These are phyloP conservation scores for Glutinoglossum americanum DNA, from an alignment of 495 filamentous ascomycete species.

Conservation along the genomic window DNA sequence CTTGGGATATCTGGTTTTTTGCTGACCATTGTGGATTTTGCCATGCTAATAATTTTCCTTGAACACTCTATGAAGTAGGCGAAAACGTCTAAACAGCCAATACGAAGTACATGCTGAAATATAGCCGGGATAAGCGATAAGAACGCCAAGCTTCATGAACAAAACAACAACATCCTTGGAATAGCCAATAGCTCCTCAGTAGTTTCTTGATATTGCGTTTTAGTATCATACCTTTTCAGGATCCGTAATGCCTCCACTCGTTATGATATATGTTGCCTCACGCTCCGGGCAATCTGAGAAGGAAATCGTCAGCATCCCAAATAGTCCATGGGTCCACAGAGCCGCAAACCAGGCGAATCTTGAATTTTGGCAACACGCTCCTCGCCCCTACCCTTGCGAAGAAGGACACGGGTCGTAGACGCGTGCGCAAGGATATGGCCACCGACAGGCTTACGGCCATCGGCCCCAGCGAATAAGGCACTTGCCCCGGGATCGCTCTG, in stretches of 20 bases:
- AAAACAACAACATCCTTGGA: too few species aligned
- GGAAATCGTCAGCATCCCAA: not conserved
- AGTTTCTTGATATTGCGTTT: not conserved
- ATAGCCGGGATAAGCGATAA: not conserved
- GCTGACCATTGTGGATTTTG: not conserved
- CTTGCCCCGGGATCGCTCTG: conserved; percentile 64
- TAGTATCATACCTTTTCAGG: conserved; percentile 31
- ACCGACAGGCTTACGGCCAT: conserved; percentile 54
- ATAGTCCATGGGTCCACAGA: not conserved
- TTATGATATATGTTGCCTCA: conserved; percentile 63
- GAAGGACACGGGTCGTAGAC: conserved; percentile 48
- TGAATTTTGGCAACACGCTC: conserved; percentile 65
- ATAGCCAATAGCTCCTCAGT: not conserved
- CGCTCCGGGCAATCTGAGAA: conserved; percentile 45
- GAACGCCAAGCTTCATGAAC: not conserved
- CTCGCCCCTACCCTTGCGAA: conserved; percentile 58
- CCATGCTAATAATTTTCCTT: not conserved
- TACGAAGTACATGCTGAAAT: not conserved
- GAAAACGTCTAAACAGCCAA: too few species aligned
- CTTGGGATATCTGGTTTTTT: not conserved
- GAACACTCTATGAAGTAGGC: not conserved
- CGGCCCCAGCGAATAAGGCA: conserved; percentile 57
- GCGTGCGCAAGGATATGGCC: conserved; percentile 67
- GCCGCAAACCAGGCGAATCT: conserved; percentile 43
- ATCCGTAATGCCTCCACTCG: conserved; percentile 54